A percentile compares a stretch with the other conserved stretches of the same genome.
Evolutionary conservation across 177 flowering plant species (phyloP).

Genomic region (Vitis hybrid): DNA sequence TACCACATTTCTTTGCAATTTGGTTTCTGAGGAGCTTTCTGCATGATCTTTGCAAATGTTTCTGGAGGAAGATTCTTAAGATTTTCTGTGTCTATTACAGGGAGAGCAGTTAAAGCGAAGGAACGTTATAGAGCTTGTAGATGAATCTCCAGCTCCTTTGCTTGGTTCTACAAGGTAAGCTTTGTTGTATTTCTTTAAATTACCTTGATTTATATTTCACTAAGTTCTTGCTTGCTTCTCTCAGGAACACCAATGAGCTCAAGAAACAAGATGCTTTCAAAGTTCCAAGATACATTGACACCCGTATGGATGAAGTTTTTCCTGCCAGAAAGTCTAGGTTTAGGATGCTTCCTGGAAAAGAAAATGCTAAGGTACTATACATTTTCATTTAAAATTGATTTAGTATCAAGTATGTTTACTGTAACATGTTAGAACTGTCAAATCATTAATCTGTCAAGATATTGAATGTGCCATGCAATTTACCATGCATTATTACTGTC

Average conservation of each 20-base stretch:
- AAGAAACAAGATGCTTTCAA: constrained; percentile 53
- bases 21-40: too few species aligned
- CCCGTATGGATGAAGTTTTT: constrained; percentile 73
- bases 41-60: too few species aligned
- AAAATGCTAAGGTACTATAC: constrained; percentile 54
- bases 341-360: constrained; percentile 47
- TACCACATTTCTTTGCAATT: too few species aligned
- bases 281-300: constrained; percentile 68
- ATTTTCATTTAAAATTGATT: not conserved
- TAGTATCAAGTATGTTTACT: not conserved
- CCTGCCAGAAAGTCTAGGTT: constrained; percentile 74
- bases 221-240: constrained; percentile 6
- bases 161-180: constrained; percentile 13
- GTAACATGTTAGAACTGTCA: not conserved
- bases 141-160: constrained; percentile 40
- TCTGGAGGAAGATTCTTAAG: too few species aligned
- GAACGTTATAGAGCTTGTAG: constrained; percentile 30
- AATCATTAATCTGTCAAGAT: too few species aligned
- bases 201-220: not conserved
- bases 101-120: constrained; percentile 68
- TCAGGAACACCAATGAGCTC: constrained; percentile 21
- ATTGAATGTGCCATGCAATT: too few species aligned
- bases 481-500: not conserved
- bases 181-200: too few species aligned
- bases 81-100: constrained; percentile 25